Evolutionary conservation across 441 rosid species (phyloP).

Genomic region (Adansonia madagascariensis): DNA sequence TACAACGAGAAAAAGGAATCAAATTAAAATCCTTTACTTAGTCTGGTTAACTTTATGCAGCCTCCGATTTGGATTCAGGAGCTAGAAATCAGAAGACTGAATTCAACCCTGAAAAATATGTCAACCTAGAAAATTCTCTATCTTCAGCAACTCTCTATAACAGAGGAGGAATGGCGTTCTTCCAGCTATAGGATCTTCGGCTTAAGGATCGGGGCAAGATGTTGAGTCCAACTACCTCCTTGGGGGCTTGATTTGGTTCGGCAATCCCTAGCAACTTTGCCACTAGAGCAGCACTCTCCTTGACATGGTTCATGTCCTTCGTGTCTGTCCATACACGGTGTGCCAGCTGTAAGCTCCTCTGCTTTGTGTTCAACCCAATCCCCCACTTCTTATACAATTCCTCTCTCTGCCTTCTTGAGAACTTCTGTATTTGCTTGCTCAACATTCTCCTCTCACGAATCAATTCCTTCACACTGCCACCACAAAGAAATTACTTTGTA

Average conservation of each 20-base stretch:
- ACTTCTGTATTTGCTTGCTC: constrained; percentile 70
- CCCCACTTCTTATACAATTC: constrained; percentile 74
- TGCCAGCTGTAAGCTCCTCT: constrained; percentile 73
- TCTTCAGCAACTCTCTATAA: constrained; percentile 31
- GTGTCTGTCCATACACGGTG: constrained; percentile 62
- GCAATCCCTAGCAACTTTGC: constrained; percentile 68
- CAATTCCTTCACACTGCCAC: constrained; percentile 54
- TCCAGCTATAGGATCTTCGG: constrained; percentile 54
- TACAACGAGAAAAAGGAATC: neutral
- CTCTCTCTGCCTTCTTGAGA: constrained; percentile 53
- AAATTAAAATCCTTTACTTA: neutral
- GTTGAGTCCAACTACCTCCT: constrained; percentile 84
- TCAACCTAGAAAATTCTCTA: neutral
- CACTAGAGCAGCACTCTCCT: constrained; percentile 73
- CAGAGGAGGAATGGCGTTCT: constrained; percentile 49
- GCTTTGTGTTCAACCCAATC: constrained; percentile 62
- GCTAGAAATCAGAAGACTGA: constrained; percentile 13
- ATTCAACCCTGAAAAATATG: constrained; percentile 1
- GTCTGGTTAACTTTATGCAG: constrained; percentile 6
- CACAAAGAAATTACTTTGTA: neutral
- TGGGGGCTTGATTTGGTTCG: constrained; percentile 64
- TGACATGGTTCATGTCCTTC: constrained; percentile 59
- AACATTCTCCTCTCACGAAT: constrained; percentile 71
- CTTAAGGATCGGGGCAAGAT: constrained; percentile 44
- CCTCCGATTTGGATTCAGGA: neutral